Percentiles rank a stretch among this genome's conserved stretches.
phyloP scores from a whole-genome alignment of 768 basidiomycete species.

The Lactarius evosmus region DNA sequence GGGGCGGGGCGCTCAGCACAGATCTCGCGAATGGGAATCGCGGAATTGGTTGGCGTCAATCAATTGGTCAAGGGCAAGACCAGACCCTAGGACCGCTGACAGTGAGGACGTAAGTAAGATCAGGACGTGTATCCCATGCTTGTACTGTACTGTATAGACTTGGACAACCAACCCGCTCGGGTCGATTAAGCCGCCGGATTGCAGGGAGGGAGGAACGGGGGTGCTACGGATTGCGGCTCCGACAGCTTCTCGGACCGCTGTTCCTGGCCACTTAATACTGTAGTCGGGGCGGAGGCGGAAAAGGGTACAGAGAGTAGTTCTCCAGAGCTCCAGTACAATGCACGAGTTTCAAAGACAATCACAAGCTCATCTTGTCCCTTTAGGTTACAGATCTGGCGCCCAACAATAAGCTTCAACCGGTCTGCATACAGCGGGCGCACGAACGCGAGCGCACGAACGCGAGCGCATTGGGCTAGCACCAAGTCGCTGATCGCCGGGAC shows the following conservation, averaged over 20 bases:
- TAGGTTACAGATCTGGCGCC: not conserved
- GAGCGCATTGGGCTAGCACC: constrained; percentile 13
- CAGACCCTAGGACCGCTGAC: not conserved
- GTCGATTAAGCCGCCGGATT: constrained; percentile 2
- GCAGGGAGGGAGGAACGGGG: not conserved
- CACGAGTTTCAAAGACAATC: not conserved
- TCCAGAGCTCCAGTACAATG: not conserved
- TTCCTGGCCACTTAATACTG: not conserved
- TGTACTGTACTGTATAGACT: not conserved
- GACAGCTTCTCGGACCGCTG: not conserved
- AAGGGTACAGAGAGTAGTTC: not conserved
- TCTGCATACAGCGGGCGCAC: not conserved
- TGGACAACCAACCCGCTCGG: not conserved
- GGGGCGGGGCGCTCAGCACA: constrained; percentile 9
- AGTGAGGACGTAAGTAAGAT: not conserved
- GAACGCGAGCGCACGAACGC: not conserved
- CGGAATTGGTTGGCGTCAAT: not conserved
- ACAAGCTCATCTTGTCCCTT: constrained; percentile 10
- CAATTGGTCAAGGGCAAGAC: not conserved
- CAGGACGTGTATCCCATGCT: not conserved
- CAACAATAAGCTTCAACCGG: not conserved
- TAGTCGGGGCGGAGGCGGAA: not conserved
- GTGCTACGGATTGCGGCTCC: not conserved
- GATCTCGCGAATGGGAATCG: not conserved
- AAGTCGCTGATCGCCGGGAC: not conserved